Base-by-base conservation (phyloP, 1,139 yeast genomes). In the Candida pseudocylindracea region DNA sequence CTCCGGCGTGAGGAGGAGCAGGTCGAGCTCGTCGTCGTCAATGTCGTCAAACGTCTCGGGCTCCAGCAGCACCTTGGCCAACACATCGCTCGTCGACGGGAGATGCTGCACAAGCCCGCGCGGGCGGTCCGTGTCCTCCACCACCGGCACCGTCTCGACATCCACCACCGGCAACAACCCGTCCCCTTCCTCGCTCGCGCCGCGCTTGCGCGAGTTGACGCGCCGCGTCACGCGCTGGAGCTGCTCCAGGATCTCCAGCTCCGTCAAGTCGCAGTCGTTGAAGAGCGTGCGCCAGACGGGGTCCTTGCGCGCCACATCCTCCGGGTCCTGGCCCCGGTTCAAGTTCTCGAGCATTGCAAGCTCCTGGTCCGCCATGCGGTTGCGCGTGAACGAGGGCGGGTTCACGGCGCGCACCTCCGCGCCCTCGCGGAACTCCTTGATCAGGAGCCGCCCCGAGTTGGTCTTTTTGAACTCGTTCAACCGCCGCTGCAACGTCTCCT, bases 401-500 rank as follows among this genome's bases (percentile, higher is more conserved):
- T 71, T 63, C 1, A 76, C 59, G 3, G 64, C 49, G 39, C 60
- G 71, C 3, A 66, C 42, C 48, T 38, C 41, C 2, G 53, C 47
- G 3, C 54, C 49, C 27, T 50, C 54, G 42, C 95, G 60, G 46
- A 91, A 88, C 33, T 71, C 74, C 33, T 65, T 60, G 15, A 91
- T 72, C 0, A 93, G 69, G 39, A 85, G 53, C 7, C 57, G 56
- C 1, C 85, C 93, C 0, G 93, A 72, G 27, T 65, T 59, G 0
- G 98, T 83, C 35, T 62, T 60, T 42, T 72, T 72, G 48, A 91
- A 91, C 53, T 91, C 99, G 43, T 74, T 75, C 41, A 91, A 61
- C 44, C 99, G 65, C 40, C 80, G 66, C 48, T 88, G 95, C 33
- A 91, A 63, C 1, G 99, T 91, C 39, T 76, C 92, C 42, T 81